Evolutionary conservation across 139 green algal genomes (phyloP).

Genomic region (Limnomonas spitsbergensis): DNA sequence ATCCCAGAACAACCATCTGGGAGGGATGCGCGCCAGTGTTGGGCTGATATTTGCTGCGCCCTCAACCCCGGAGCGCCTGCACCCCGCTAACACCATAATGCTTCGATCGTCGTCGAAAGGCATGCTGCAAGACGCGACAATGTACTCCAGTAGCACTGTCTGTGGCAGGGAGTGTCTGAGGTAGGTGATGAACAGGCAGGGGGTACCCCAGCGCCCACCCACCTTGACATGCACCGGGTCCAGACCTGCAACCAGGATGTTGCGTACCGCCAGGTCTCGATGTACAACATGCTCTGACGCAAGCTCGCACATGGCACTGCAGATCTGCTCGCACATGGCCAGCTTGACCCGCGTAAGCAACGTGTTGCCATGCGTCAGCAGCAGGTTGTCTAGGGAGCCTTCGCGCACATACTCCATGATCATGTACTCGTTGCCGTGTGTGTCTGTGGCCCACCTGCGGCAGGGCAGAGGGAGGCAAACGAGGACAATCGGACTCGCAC

Average conservation of each 20-base stretch:
- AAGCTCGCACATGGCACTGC: conserved; percentile 51
- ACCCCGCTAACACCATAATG: too few species aligned
- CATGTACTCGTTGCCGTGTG: conserved; percentile 51
- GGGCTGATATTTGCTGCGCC: too few species aligned
- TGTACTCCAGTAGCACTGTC: too few species aligned
- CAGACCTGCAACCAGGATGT: conserved; percentile 53
- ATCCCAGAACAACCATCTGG: too few species aligned
- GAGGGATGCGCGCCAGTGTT: too few species aligned
- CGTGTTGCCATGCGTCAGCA: conserved; percentile 26
- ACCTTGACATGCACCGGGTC: conserved; percentile 60
- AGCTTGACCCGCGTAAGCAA: conserved; percentile 40
- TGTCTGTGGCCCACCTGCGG: conserved; percentile 46
- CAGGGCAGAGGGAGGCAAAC: neutral
- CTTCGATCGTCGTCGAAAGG: too few species aligned
- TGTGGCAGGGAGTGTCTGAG: too few species aligned
- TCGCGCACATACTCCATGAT: conserved; percentile 51
- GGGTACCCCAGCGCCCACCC: too few species aligned
- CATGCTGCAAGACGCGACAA: too few species aligned
- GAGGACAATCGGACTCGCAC: neutral
- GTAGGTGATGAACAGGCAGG: too few species aligned
- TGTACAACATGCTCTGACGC: conserved; percentile 40
- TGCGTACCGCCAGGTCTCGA: conserved; percentile 51
- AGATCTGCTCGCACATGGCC: conserved; percentile 52
- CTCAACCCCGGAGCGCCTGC: too few species aligned
- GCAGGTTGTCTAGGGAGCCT: conserved; percentile 43